Percentiles rank a stretch among this genome's conserved stretches.
Conservation (phyloP, 176 grass and related monocot genomes). For the Tuctoria greenei region DNA sequence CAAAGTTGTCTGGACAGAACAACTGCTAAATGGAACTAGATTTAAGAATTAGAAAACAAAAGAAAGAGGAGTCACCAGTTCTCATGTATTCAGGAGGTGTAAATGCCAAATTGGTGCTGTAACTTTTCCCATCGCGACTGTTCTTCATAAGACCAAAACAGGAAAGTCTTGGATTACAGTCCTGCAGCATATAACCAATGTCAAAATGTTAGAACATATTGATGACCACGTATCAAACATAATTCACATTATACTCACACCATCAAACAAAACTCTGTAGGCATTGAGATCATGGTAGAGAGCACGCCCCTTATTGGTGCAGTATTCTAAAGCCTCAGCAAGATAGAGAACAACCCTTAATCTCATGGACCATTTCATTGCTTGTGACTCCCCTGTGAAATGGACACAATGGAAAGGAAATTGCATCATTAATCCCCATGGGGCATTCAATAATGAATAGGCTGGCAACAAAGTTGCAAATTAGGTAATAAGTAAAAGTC, state of each 20-base stretch:
- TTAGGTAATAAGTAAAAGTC: not conserved
- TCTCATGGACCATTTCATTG: constrained; percentile 99
- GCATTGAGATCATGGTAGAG: constrained; percentile 99
- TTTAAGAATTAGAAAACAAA: constrained; percentile 20
- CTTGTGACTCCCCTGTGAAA: constrained; percentile 85
- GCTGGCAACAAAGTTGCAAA: not conserved
- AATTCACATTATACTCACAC: constrained; percentile 54
- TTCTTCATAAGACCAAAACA: constrained; percentile 99
- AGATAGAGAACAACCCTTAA: constrained; percentile 93
- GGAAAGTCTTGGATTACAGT: constrained; percentile 95
- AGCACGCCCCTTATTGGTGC: constrained; percentile 77
- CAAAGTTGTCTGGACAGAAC: constrained; percentile 1
- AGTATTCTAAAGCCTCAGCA: constrained; percentile 92
- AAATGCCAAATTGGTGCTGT: constrained; percentile 99
- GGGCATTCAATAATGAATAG: constrained; percentile 13
- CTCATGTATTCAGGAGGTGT: constrained; percentile 98
- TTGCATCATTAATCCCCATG: constrained; percentile 12
- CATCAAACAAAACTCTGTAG: constrained; percentile 95
- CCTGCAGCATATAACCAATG: constrained; percentile 46
- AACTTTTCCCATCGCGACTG: constrained; percentile 96
- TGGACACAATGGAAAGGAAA: constrained; percentile 25
- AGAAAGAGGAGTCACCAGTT: constrained; percentile 63
- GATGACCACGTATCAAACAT: constrained; percentile 22
- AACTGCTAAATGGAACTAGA: constrained; percentile 4
- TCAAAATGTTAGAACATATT: constrained; percentile 26